Conservation (phyloP, 768 basidiomycete species). For the Boletellus ananas region DNA sequence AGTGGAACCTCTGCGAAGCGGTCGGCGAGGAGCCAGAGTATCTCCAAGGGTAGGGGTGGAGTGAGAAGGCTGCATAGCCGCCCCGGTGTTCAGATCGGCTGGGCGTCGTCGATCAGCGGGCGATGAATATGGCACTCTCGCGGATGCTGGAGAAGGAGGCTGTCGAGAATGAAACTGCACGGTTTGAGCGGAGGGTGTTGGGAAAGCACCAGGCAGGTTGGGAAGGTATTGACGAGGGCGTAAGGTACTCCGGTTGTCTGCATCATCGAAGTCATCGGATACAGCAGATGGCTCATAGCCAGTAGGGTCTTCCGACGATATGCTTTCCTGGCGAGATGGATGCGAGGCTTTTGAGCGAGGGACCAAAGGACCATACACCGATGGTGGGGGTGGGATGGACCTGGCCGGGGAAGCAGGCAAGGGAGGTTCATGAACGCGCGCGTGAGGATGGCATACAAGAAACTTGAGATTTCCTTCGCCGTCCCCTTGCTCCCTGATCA, state of each 20-base stretch:
- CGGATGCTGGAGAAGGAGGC: constrained; percentile 34
- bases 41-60: constrained; percentile 32
- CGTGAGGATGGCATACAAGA: constrained; percentile 66
- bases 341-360: constrained; percentile 45
- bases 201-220: constrained; percentile 28
- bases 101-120: constrained; percentile 25
- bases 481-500: constrained; percentile 74
- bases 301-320: constrained; percentile 61
- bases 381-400: constrained; percentile 50
- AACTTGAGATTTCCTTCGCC: constrained; percentile 80
- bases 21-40: constrained; percentile 25
- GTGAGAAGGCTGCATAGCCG: constrained; percentile 25
- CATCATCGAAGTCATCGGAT: constrained; percentile 57
- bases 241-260: constrained; percentile 46
- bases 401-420: constrained; percentile 39
- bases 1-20: constrained; percentile 25
- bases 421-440: constrained; percentile 52
- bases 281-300: constrained; percentile 64
- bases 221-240: constrained; percentile 37
- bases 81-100: constrained; percentile 17
- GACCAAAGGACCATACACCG: constrained; percentile 46
- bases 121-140: constrained; percentile 23
- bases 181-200: constrained; percentile 35
- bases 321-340: constrained; percentile 61
- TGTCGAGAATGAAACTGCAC: constrained; percentile 39